A percentile compares a stretch with the other conserved stretches of the same genome.
phyloP scores from a whole-genome alignment of 225 moss, liverwort and hornwort species.

The Ulota crispa region DNA sequence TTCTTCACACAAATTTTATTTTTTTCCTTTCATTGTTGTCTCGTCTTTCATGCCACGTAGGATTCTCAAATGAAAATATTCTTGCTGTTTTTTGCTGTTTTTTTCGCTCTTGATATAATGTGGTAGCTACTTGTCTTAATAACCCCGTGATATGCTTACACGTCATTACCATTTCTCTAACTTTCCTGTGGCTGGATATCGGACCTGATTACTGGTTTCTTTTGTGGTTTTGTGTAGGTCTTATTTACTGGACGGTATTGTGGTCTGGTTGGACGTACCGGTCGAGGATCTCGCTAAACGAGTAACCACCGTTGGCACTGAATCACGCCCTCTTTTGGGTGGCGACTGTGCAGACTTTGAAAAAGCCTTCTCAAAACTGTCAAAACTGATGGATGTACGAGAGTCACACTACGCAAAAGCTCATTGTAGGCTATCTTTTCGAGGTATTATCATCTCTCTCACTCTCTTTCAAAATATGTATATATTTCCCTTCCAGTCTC shows the following conservation, averaged over 20 bases:
- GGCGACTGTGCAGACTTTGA: conserved; percentile 48
- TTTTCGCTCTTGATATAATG: too few species aligned
- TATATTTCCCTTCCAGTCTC: not conserved
- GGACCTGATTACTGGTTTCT: not conserved
- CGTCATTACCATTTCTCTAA: not conserved
- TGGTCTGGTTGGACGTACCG: conserved; percentile 90
- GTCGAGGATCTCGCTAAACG: conserved; percentile 73
- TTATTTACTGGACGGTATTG: conserved; percentile 71
- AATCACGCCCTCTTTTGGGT: conserved; percentile 77
- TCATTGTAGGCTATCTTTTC: conserved; percentile 65
- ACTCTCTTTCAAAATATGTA: not conserved
- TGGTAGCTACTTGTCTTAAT: too few species aligned
- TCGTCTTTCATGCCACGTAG: not conserved
- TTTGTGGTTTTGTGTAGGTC: conserved; percentile 44
- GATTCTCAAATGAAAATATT: not conserved
- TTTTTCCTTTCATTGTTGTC: not conserved
- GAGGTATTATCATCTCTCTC: conserved; percentile 40
- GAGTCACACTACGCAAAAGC: conserved; percentile 57
- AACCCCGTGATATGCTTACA: too few species aligned
- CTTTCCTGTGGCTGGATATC: not conserved
- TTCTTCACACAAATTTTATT: not conserved
- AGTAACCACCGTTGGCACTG: conserved; percentile 68
- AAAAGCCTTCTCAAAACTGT: conserved; percentile 51
- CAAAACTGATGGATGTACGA: conserved; percentile 53
- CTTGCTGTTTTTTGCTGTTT: too few species aligned